A percentile compares a stretch with the other conserved stretches of the same genome.
Conservation (phyloP, 1,284 basidiomycete species). For the Melampsora americana region DNA sequence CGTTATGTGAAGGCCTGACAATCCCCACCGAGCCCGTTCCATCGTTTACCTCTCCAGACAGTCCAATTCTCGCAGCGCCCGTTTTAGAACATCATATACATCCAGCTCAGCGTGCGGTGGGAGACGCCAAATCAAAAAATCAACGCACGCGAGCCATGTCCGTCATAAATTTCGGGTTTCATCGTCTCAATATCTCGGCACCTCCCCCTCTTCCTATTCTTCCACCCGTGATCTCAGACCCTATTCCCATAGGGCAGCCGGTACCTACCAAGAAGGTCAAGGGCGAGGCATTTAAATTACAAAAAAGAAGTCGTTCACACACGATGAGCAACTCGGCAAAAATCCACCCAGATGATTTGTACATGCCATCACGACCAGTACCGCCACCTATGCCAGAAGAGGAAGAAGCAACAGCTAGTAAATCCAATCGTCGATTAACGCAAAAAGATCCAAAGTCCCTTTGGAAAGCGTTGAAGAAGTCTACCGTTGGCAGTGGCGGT, state of each 20-base stretch:
- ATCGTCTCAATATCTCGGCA: not conserved
- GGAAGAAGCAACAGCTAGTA: not conserved
- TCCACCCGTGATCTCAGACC: not conserved
- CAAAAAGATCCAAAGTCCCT: conserved; percentile 15
- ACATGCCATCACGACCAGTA: not conserved
- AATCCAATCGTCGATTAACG: not conserved
- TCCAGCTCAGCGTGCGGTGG: not conserved
- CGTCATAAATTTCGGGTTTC: conserved; percentile 3
- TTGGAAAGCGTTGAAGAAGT: conserved; percentile 22
- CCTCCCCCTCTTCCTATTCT: not conserved
- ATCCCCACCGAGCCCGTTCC: not conserved
- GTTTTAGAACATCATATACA: not conserved
- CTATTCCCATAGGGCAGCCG: not conserved
- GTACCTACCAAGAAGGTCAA: conserved; percentile 5
- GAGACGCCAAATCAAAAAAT: not conserved
- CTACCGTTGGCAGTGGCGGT: not conserved
- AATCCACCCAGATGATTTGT: not conserved
- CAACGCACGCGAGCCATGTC: conserved; percentile 25
- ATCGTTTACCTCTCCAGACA: not conserved
- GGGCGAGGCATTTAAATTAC: not conserved
- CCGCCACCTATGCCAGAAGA: not conserved
- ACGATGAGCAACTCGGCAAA: not conserved
- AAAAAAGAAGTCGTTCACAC: not conserved
- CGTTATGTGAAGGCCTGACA: not conserved
- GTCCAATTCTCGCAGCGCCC: no score